phyloP scores from a whole-genome alignment of 352 stramenopile genomes.

The Globisporangium irregulare region DNA sequence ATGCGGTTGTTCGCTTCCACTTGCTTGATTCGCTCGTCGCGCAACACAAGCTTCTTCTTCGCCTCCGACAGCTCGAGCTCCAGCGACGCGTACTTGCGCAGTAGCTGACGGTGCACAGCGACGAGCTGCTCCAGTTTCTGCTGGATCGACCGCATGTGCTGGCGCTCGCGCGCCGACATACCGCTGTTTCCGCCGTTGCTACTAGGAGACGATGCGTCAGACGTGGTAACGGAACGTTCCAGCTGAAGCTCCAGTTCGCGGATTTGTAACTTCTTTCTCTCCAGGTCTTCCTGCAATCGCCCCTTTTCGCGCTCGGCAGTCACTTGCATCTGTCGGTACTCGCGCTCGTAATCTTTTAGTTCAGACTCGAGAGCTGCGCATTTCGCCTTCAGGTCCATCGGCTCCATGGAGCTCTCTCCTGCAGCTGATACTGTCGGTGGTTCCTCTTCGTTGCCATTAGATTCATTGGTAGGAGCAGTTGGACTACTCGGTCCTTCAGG shows the following conservation, averaged over 20 bases:
- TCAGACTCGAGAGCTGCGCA: slow-evolving; percentile 59
- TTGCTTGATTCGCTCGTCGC: slow-evolving; percentile 89
- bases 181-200: slow-evolving; percentile 32
- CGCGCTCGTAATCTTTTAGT: slow-evolving; percentile 65
- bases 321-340: slow-evolving; percentile 57
- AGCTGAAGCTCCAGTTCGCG: slow-evolving; percentile 60
- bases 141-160: slow-evolving; percentile 88
- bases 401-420: slow-evolving; percentile 40
- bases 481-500: slow-evolving; percentile 7
- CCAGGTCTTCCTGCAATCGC: slow-evolving; percentile 62
- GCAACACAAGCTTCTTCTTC: slow-evolving; percentile 86
- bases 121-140: slow-evolving; percentile 91
- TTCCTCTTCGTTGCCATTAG: background rate
- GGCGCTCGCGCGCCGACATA: slow-evolving; percentile 75
- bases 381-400: slow-evolving; percentile 43
- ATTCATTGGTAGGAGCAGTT: background rate
- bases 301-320: slow-evolving; percentile 56
- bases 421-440: slow-evolving; percentile 19
- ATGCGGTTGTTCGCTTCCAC: slow-evolving; percentile 87
- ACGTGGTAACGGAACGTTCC: slow-evolving; percentile 25
- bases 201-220: slow-evolving; percentile 22
- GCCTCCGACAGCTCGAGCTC: slow-evolving; percentile 87
- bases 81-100: slow-evolving; percentile 89
- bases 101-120: slow-evolving; percentile 84
- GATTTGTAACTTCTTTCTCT: slow-evolving; percentile 61